These are phyloP conservation scores for Actinomucor elegans DNA, from an alignment of 371 early-diverging fungal species.

Conservation along the genomic window DNA sequence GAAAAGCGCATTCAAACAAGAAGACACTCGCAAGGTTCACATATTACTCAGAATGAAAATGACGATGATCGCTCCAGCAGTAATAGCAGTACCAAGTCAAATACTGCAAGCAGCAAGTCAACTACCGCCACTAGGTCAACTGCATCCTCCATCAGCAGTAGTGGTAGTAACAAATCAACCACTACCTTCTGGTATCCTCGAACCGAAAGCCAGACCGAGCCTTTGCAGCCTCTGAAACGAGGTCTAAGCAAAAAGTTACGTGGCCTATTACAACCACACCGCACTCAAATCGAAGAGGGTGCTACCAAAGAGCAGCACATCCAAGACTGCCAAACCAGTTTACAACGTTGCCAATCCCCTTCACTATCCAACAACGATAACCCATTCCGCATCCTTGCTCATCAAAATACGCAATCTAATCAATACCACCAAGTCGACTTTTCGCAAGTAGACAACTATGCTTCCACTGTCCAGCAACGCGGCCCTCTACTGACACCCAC, in stretches of 20 bases:
- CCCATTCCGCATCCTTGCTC: slow-evolving; percentile 30
- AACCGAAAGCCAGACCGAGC: slow-evolving; percentile 8
- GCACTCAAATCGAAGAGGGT: slow-evolving; percentile 30
- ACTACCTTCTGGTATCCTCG: slow-evolving; percentile 50
- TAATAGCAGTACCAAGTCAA: too few relatives aligned
- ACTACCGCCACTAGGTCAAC: not conserved
- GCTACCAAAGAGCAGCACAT: slow-evolving; percentile 25
- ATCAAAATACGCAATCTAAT: not conserved
- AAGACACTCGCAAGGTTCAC: slow-evolving; percentile 3
- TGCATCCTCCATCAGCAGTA: not conserved
- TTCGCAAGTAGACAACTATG: slow-evolving; percentile 54
- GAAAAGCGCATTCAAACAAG: not conserved
- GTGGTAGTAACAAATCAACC: not conserved
- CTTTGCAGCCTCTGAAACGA: slow-evolving; percentile 23
- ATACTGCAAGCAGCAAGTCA: not conserved
- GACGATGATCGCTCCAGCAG: too few relatives aligned
- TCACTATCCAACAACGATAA: slow-evolving; percentile 9
- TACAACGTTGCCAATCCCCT: slow-evolving; percentile 29
- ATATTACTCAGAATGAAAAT: too few relatives aligned
- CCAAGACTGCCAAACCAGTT: slow-evolving; percentile 17
- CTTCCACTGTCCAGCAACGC: slow-evolving; percentile 56
- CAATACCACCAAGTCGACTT: slow-evolving; percentile 36
- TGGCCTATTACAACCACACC: slow-evolving; percentile 37
- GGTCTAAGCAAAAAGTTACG: slow-evolving; percentile 32
- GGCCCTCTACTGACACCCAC: slow-evolving; percentile 53